phyloP scores from a whole-genome alignment of 805 yeast genomes.

The Candida ovalis region DNA sequence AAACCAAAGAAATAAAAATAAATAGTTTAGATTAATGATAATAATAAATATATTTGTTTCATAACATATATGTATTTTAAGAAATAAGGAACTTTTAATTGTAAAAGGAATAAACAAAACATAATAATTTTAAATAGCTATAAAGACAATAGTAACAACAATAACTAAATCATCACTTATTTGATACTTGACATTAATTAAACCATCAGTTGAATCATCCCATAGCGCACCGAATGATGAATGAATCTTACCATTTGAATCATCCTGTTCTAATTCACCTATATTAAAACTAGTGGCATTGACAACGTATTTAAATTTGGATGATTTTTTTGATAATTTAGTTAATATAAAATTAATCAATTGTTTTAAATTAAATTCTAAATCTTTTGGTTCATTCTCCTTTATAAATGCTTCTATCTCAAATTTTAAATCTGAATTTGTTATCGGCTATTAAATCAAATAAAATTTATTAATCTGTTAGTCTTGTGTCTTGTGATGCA shows the following conservation, averaged over 20 bases:
- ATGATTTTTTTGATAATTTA: constrained; percentile 40
- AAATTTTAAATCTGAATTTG: constrained; percentile 13
- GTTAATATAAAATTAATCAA: constrained; percentile 33
- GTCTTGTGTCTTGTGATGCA: not conserved
- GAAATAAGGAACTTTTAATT: too few relatives aligned
- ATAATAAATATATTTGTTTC: not conserved
- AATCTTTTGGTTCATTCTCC: not conserved
- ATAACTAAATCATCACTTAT: constrained; percentile 16
- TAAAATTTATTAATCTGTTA: not conserved
- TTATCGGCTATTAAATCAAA: constrained; percentile 16
- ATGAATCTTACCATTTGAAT: constrained; percentile 27
- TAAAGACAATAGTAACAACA: constrained; percentile 32
- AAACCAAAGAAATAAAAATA: constrained; percentile 5
- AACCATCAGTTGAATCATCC: constrained; percentile 56
- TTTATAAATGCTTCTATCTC: constrained; percentile 7
- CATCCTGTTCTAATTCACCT: not conserved
- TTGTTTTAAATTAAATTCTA: constrained; percentile 13
- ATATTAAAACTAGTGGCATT: constrained; percentile 27
- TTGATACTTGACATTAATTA: constrained; percentile 34
- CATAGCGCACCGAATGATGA: constrained; percentile 50
- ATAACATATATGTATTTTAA: constrained; percentile 3
- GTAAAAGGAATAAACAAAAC: not conserved
- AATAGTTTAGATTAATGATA: too few relatives aligned
- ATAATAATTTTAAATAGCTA: constrained; percentile 11
- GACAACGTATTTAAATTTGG: constrained; percentile 54